Evolutionary conservation across 78 protist genomes (phyloP).

Genomic region (Creolimax fragrantissima): DNA sequence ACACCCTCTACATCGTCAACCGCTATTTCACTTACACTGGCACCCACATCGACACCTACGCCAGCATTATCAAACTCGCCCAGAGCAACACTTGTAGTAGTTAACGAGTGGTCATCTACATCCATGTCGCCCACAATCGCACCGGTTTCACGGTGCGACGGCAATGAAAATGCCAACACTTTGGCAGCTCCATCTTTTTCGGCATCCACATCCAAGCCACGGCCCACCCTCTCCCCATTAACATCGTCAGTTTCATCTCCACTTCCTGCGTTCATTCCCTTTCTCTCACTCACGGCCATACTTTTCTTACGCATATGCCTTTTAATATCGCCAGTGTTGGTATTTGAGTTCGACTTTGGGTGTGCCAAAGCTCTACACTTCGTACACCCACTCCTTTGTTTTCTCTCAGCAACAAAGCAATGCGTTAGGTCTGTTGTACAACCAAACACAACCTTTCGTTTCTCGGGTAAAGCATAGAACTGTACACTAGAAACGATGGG

Average conservation of each 20-base stretch:
- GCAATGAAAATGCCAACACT: not conserved
- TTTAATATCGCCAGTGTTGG: too few relatives aligned
- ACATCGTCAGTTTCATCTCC: not conserved
- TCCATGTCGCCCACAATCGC: too few relatives aligned
- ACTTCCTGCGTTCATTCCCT: not conserved
- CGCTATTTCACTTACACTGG: not conserved
- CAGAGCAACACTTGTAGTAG: not conserved
- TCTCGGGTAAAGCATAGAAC: not conserved
- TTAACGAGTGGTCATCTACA: too few relatives aligned
- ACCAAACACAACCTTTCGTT: not conserved
- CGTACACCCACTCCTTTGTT: not conserved
- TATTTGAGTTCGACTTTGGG: too few relatives aligned
- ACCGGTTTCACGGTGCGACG: not conserved
- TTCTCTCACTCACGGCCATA: too few relatives aligned
- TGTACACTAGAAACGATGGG: not conserved
- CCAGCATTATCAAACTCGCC: not conserved
- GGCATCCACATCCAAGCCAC: too few relatives aligned
- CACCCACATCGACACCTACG: not conserved
- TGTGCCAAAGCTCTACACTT: not conserved
- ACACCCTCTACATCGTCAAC: not conserved
- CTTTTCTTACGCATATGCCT: too few relatives aligned
- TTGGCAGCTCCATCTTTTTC: not conserved
- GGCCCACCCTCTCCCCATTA: too few relatives aligned
- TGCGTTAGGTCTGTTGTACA: not conserved
- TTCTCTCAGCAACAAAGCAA: not conserved